Conservation (phyloP, 495 filamentous ascomycete species). For the Penicillium ucsense region DNA sequence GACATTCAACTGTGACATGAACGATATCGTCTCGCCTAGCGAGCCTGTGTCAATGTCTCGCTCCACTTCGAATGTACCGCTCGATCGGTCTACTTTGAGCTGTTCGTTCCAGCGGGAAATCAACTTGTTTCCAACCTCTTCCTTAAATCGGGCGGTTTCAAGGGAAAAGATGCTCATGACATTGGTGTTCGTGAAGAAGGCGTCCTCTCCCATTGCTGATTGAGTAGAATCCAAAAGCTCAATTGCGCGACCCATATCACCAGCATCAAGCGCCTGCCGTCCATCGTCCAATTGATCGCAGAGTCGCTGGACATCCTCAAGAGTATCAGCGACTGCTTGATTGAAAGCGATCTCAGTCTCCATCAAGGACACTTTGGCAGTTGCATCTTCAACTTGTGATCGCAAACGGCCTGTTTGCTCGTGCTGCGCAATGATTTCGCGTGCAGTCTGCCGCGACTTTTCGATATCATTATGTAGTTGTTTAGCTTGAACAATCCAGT, state of each 20-base stretch:
- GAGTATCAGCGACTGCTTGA: constrained; percentile 48
- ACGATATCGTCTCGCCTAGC: constrained; percentile 26
- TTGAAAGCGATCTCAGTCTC: constrained; percentile 71
- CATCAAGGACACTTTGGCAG: constrained; percentile 60
- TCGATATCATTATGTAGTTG: constrained; percentile 76
- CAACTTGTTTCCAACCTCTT: constrained; percentile 24
- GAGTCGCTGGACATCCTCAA: constrained; percentile 48
- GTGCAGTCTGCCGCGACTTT: constrained; percentile 58
- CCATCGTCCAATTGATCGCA: constrained; percentile 33
- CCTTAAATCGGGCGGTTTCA: constrained; percentile 21
- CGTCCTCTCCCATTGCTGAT: constrained; percentile 25
- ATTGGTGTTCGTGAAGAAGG: constrained; percentile 29
- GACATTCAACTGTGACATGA: constrained; percentile 25
- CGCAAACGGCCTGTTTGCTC: constrained; percentile 52
- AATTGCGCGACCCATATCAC: constrained; percentile 42
- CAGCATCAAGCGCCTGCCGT: constrained; percentile 37
- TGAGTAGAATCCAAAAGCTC: constrained; percentile 48
- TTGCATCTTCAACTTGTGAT: constrained; percentile 52
- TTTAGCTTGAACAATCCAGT: constrained; percentile 76
- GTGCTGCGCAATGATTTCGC: constrained; percentile 63
- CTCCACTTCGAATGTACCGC: constrained; percentile 38
- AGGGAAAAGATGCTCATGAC: constrained; percentile 27
- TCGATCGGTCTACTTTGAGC: constrained; percentile 44
- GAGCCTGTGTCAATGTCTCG: constrained; percentile 19
- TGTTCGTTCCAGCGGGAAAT: constrained; percentile 38